These are phyloP conservation scores for Trichosporon ovoides DNA, from an alignment of 1,284 basidiomycete species.

Conservation along the genomic window DNA sequence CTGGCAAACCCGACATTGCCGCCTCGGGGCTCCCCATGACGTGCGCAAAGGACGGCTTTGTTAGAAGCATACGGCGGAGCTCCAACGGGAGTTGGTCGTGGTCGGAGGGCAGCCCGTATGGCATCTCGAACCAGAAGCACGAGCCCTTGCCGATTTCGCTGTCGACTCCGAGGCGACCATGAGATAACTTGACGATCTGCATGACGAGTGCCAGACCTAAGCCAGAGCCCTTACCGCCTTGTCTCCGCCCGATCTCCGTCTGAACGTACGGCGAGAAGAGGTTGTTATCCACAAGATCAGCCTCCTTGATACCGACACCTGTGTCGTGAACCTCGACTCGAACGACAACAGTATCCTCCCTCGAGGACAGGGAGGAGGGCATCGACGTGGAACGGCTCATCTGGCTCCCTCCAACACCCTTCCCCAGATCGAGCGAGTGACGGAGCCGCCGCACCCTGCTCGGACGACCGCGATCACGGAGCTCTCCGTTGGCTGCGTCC, in stretches of 20 bases:
- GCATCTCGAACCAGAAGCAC: slow-evolving; percentile 39
- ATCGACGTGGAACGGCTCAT: background rate
- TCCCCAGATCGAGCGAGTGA: background rate
- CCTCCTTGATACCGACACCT: slow-evolving; percentile 64
- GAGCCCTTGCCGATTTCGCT: slow-evolving; percentile 42
- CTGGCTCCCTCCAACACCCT: background rate
- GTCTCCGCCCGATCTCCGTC: slow-evolving; percentile 61
- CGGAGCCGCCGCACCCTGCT: background rate
- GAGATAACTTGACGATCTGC: slow-evolving; percentile 77
- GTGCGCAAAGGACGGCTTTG: background rate
- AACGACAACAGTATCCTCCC: slow-evolving; percentile 54
- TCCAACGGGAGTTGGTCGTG: background rate
- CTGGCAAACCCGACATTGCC: too few relatives aligned
- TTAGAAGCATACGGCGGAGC: background rate
- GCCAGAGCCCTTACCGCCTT: slow-evolving; percentile 81
- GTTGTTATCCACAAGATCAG: slow-evolving; percentile 61
- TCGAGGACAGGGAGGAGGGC: background rate
- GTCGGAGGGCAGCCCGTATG: background rate
- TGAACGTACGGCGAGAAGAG: slow-evolving; percentile 49
- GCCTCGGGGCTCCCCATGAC: slow-evolving; percentile 1
- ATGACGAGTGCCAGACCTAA: slow-evolving; percentile 80
- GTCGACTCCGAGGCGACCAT: slow-evolving; percentile 65
- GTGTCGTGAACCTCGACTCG: slow-evolving; percentile 77
- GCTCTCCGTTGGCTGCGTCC: background rate
- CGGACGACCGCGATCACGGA: too few relatives aligned